phyloP scores from a whole-genome alignment of 1,139 yeast species.

The Lizanozyma gosingica region DNA sequence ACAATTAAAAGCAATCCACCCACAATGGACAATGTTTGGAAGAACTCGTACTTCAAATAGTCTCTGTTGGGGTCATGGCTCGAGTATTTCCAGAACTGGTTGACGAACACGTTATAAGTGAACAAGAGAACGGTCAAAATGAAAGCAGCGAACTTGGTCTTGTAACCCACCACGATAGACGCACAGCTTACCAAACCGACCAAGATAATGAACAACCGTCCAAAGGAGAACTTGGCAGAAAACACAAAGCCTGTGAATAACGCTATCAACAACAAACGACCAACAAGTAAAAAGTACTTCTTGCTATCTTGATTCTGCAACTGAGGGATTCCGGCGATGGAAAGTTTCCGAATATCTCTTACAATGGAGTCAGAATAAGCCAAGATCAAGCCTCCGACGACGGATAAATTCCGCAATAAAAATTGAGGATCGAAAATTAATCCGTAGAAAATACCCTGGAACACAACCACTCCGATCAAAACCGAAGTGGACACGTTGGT shows the following conservation, averaged over 20 bases:
- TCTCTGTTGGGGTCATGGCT: conserved; percentile 75
- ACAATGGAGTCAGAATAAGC: conserved; percentile 89
- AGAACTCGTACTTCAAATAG: conserved; percentile 84
- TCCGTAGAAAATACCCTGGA: conserved; percentile 89
- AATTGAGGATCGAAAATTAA: conserved; percentile 74
- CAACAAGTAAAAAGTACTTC: conserved; percentile 81
- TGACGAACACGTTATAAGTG: conserved; percentile 68
- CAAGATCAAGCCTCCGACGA: conserved; percentile 85
- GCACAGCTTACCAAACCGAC: conserved; percentile 66
- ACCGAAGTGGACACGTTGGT: conserved; percentile 67
- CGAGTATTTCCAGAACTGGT: conserved; percentile 83
- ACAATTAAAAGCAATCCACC: conserved; percentile 90
- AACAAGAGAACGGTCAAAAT: conserved; percentile 66
- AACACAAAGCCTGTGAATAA: conserved; percentile 83
- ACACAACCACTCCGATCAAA: conserved; percentile 60
- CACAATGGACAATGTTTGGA: conserved; percentile 89
- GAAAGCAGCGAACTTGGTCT: conserved; percentile 84
- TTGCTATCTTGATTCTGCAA: conserved; percentile 75
- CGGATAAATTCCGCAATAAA: conserved; percentile 78
- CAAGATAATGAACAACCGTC: conserved; percentile 56
- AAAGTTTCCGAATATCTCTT: conserved; percentile 57
- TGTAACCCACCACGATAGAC: conserved; percentile 85
- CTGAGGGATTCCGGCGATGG: conserved; percentile 89
- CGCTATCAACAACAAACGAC: conserved; percentile 77
- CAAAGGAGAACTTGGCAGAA: conserved; percentile 64